Evolutionary conservation across 164 flowering plant genomes (phyloP).

Genomic region (Chloranthus sessilifolius): DNA sequence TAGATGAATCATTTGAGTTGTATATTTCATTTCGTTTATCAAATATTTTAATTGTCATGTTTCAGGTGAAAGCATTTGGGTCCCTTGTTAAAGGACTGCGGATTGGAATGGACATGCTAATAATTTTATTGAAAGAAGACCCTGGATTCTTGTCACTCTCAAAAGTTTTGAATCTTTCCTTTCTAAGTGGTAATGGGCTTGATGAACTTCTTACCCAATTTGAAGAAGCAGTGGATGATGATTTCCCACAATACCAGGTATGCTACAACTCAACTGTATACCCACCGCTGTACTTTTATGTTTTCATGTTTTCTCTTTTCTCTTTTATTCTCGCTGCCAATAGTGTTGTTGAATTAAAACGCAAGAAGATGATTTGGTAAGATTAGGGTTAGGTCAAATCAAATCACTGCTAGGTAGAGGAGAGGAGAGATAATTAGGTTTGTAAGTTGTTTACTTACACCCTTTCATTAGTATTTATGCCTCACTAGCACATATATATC

Average conservation of each 20-base stretch:
- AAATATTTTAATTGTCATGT: too few relatives aligned
- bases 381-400: too few relatives aligned
- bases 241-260: conserved; percentile 83
- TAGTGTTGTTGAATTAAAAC: too few relatives aligned
- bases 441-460: too few relatives aligned
- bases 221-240: conserved; percentile 87
- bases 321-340: neutral
- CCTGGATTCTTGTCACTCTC: conserved; percentile 26
- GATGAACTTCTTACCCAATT: conserved; percentile 63
- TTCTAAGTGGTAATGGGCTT: conserved; percentile 52
- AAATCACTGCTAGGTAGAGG: too few relatives aligned
- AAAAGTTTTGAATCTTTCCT: conserved; percentile 49
- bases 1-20: too few relatives aligned
- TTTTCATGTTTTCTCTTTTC: neutral
- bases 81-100: conserved; percentile 80
- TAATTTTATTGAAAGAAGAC: conserved; percentile 44
- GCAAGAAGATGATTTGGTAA: too few relatives aligned
- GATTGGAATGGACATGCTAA: conserved; percentile 52
- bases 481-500: too few relatives aligned
- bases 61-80: conserved; percentile 81
- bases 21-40: too few relatives aligned
- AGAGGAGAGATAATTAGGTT: too few relatives aligned
- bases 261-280: conserved; percentile 12
- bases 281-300: neutral
- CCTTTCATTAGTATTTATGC: too few relatives aligned